Conservation (phyloP, 345 rosid species). For the Linum usitatissimum region DNA sequence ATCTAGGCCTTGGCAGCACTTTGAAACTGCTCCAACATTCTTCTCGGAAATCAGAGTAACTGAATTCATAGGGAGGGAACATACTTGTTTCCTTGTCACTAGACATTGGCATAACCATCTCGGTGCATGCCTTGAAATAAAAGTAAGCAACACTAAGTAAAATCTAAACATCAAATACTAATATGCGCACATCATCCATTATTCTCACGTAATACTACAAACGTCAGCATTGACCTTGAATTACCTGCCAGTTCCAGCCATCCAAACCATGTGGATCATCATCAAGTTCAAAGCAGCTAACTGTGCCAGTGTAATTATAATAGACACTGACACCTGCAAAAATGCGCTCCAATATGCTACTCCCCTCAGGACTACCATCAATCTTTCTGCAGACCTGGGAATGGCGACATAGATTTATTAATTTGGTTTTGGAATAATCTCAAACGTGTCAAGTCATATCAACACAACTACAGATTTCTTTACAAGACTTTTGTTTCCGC, state of each 20-base stretch:
- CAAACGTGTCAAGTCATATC: background rate
- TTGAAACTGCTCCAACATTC: conserved; percentile 50
- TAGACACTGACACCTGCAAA: conserved; percentile 59
- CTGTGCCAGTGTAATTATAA: conserved; percentile 71
- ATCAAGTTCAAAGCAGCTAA: conserved; percentile 68
- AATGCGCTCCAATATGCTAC: conserved; percentile 57
- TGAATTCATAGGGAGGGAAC: conserved; percentile 49
- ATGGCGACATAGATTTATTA: background rate
- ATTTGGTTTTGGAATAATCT: background rate
- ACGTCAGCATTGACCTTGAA: background rate
- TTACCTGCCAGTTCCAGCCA: conserved; percentile 96
- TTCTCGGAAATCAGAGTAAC: conserved; percentile 54
- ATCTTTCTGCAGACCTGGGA: conserved; percentile 66
- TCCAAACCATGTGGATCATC: conserved; percentile 93
- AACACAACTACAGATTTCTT: background rate
- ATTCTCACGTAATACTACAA: background rate
- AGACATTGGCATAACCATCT: conserved; percentile 92
- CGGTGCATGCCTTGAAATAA: conserved; percentile 68
- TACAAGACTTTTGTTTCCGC: background rate
- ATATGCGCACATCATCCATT: conserved; percentile 1
- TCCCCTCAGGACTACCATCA: conserved; percentile 42
- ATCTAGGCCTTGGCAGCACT: conserved; percentile 64
- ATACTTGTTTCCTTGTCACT: conserved; percentile 54
- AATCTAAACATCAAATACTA: background rate
- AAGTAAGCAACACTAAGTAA: background rate